Percentiles rank a stretch among this genome's conserved stretches.
These are phyloP conservation scores for Aspergillus panamensis DNA, from an alignment of 495 filamentous ascomycete genomes.

Conservation along the genomic window DNA sequence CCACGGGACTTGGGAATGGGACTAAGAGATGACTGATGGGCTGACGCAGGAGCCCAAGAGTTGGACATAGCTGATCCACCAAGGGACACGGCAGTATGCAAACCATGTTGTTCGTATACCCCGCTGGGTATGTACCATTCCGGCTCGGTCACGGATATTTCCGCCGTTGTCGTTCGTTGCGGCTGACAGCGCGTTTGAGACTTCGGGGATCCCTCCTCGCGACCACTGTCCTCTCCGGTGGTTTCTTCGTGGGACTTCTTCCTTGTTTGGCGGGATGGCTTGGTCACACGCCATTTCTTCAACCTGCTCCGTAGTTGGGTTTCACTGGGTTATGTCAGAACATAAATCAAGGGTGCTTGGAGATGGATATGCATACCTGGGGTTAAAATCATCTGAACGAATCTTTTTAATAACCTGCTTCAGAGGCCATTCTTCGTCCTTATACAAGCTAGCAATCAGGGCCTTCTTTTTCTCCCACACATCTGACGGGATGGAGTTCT, in stretches of 20 bases:
- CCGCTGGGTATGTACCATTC: slow-evolving; percentile 25
- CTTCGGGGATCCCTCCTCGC: slow-evolving; percentile 23
- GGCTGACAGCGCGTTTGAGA: slow-evolving; percentile 8
- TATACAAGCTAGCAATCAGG: slow-evolving; percentile 46
- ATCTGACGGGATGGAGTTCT: slow-evolving; percentile 46
- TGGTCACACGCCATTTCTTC: slow-evolving; percentile 51
- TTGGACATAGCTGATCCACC: slow-evolving; percentile 16
- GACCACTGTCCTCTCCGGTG: slow-evolving; percentile 26
- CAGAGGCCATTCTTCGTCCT: slow-evolving; percentile 49
- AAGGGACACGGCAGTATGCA: slow-evolving; percentile 19
- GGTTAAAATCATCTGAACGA: slow-evolving; percentile 47
- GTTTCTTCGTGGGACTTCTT: slow-evolving; percentile 39
- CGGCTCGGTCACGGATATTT: slow-evolving; percentile 10
- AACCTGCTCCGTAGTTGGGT: slow-evolving; percentile 46
- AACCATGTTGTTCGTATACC: slow-evolving; percentile 17
- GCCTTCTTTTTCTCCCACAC: slow-evolving; percentile 51
- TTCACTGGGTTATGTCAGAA: slow-evolving; percentile 30
- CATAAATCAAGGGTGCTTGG: not conserved
- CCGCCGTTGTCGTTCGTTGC: slow-evolving; percentile 2
- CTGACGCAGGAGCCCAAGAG: slow-evolving; percentile 25
- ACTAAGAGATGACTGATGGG: slow-evolving; percentile 28
- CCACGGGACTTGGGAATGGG: slow-evolving; percentile 28
- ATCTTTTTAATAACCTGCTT: slow-evolving; percentile 51
- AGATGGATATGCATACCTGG: slow-evolving; percentile 32
- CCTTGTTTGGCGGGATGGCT: slow-evolving; percentile 45